phyloP scores from a whole-genome alignment of 768 basidiomycete species.

The Mycena haematopus region DNA sequence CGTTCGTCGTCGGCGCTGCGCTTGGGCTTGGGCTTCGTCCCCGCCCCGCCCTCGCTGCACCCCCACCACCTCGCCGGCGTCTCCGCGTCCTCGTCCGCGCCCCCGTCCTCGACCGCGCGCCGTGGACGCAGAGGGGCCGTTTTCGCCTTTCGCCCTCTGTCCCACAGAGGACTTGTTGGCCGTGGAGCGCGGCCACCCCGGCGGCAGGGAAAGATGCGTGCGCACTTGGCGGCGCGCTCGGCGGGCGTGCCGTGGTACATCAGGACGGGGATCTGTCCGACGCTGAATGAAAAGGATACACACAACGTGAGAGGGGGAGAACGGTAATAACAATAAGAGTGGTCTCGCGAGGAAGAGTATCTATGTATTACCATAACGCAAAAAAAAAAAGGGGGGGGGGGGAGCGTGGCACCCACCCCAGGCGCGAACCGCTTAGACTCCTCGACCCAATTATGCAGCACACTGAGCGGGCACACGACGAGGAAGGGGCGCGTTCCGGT shows the following conservation, averaged over 20 bases:
- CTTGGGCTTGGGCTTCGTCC: conserved; percentile 30
- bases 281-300: too few relatives aligned
- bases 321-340: too few relatives aligned
- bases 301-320: neutral
- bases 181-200: neutral
- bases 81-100: neutral
- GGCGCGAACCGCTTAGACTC: conserved; percentile 90
- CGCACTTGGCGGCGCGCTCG: conserved; percentile 82
- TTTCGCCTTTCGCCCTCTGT: too few relatives aligned
- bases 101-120: neutral
- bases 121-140: neutral
- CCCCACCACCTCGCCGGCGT: neutral
- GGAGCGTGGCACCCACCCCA: conserved; percentile 55
- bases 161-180: too few relatives aligned
- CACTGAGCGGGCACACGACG: conserved; percentile 91
- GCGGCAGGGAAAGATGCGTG: conserved; percentile 53
- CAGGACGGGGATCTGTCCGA: conserved; percentile 77
- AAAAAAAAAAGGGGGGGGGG: neutral
- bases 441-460: conserved; percentile 88
- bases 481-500: conserved; percentile 77
- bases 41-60: conserved; percentile 26
- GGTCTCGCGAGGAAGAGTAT: neutral
- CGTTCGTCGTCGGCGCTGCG: conserved; percentile 5
- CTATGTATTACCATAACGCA: too few relatives aligned
- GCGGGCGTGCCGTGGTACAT: conserved; percentile 89